A percentile compares a stretch with the other conserved stretches of the same genome.
These are phyloP conservation scores for Paraurostyla sp. DNA, from an alignment of 73 alveolate genomes.

Conservation along the genomic window DNA sequence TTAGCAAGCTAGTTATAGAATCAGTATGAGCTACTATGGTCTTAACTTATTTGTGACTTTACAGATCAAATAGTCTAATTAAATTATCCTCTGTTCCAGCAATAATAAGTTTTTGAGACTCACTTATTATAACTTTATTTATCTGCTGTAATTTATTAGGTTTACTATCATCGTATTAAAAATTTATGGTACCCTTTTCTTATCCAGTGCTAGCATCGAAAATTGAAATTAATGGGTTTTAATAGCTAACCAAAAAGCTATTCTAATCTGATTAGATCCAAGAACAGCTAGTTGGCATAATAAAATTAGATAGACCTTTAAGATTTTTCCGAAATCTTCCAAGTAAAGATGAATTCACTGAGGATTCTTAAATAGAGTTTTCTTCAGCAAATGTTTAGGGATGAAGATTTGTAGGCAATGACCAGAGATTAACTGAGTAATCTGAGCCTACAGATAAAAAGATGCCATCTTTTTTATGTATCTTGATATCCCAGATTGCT, in stretches of 20 bases:
- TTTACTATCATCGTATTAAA: slow-evolving; percentile 28
- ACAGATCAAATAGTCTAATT: slow-evolving; percentile 86
- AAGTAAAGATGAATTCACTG: neutral
- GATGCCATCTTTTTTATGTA: slow-evolving; percentile 85
- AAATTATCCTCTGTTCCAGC: slow-evolving; percentile 92
- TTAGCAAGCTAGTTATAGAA: slow-evolving; percentile 78
- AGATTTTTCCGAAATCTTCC: slow-evolving; percentile 2
- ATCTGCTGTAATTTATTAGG: slow-evolving; percentile 46
- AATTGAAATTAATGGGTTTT: slow-evolving; percentile 37
- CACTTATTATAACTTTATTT: slow-evolving; percentile 55
- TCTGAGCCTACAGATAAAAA: slow-evolving; percentile 85
- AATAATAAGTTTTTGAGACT: slow-evolving; percentile 56
- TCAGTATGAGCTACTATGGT: slow-evolving; percentile 93
- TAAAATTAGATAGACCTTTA: neutral
- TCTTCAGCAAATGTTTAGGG: neutral
- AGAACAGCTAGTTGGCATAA: slow-evolving; percentile 69
- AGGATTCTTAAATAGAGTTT: neutral
- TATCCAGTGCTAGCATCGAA: slow-evolving; percentile 70
- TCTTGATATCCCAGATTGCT: slow-evolving; percentile 90
- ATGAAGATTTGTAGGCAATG: neutral
- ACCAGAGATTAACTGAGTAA: slow-evolving; percentile 81
- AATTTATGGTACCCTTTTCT: slow-evolving; percentile 35
- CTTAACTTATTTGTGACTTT: slow-evolving; percentile 70
- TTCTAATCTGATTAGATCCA: slow-evolving; percentile 49
- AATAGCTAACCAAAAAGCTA: slow-evolving; percentile 37